Conservation (phyloP, 2,329 filamentous ascomycete species). For the Colletotrichum sublineola region DNA sequence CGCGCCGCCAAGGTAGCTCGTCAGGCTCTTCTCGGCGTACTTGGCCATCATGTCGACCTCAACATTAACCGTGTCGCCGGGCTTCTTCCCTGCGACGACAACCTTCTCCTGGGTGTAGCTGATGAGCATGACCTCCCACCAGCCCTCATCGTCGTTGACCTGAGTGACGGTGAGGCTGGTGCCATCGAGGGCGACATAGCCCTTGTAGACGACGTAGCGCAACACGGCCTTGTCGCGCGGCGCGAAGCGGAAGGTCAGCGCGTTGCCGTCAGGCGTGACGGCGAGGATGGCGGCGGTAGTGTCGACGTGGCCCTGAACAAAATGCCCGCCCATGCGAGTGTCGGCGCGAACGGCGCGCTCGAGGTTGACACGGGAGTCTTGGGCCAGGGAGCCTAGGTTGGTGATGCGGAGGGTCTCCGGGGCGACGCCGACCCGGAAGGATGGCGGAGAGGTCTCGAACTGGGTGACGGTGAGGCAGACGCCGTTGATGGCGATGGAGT, state of each 20-base stretch:
- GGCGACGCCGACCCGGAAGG: conserved; percentile 93
- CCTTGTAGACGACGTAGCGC: conserved; percentile 94
- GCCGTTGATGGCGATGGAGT: conserved; percentile 96
- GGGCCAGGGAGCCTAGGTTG: conserved; percentile 83
- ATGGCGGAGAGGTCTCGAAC: conserved; percentile 56
- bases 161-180: conserved; percentile 93
- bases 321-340: conserved; percentile 97
- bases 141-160: conserved; percentile 83
- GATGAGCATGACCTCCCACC: conserved; percentile 98
- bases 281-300: conserved; percentile 82
- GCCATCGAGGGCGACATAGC: conserved; percentile 93
- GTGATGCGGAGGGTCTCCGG: conserved; percentile 97
- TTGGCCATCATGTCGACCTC: conserved; percentile 92
- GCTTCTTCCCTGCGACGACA: conserved; percentile 81
- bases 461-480: conserved; percentile 90
- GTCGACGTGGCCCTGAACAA: conserved; percentile 98
- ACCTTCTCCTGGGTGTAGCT: conserved; percentile 95
- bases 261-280: conserved; percentile 87
- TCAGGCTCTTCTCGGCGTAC: conserved; percentile 90
- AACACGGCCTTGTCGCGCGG: conserved; percentile 78
- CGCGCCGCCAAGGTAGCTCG: conserved; percentile 78
- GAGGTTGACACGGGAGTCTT: conserved; percentile 83
- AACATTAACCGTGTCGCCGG: conserved; percentile 87
- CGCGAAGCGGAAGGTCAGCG: conserved; percentile 85
- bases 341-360: conserved; percentile 92